Evolutionary conservation across 176 grass and related monocot species (phyloP).

Genomic region (Aegilops speltoides): DNA sequence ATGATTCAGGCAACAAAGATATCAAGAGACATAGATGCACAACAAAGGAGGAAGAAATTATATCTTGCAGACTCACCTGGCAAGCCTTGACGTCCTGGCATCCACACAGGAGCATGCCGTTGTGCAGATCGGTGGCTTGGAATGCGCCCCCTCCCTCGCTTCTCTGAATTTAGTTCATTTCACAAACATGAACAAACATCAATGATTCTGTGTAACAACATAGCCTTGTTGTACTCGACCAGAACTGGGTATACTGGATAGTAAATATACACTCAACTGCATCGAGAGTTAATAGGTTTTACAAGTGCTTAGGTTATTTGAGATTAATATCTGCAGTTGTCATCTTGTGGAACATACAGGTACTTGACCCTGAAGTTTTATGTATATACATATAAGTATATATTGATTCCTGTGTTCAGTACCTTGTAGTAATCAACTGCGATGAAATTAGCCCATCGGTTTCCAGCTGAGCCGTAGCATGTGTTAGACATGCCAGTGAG

Average conservation of each 20-base stretch:
- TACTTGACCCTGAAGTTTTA: neutral
- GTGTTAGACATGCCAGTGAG: slow-evolving; percentile 57
- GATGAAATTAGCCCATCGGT: slow-evolving; percentile 71
- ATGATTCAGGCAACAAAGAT: neutral
- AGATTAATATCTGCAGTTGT: neutral
- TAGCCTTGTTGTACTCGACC: neutral
- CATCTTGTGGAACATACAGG: neutral
- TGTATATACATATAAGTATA: neutral
- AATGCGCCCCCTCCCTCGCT: slow-evolving; percentile 61
- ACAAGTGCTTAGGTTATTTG: neutral
- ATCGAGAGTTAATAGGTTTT: neutral
- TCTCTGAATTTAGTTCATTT: slow-evolving; percentile 46
- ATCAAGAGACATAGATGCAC: neutral
- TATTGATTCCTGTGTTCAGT: neutral
- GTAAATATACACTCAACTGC: neutral
- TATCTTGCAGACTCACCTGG: slow-evolving; percentile 26
- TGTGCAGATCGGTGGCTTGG: slow-evolving; percentile 61
- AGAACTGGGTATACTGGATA: neutral
- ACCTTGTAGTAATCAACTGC: slow-evolving; percentile 87
- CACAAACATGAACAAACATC: neutral
- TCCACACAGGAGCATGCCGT: slow-evolving; percentile 64
- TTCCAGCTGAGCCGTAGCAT: slow-evolving; percentile 46
- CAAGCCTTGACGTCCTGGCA: slow-evolving; percentile 64
- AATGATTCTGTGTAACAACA: neutral
- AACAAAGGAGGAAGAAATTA: neutral